A percentile compares a stretch with the other conserved stretches of the same genome.
phyloP scores from a whole-genome alignment of 352 stramenopile genomes.

The Globisporangium spiculum region DNA sequence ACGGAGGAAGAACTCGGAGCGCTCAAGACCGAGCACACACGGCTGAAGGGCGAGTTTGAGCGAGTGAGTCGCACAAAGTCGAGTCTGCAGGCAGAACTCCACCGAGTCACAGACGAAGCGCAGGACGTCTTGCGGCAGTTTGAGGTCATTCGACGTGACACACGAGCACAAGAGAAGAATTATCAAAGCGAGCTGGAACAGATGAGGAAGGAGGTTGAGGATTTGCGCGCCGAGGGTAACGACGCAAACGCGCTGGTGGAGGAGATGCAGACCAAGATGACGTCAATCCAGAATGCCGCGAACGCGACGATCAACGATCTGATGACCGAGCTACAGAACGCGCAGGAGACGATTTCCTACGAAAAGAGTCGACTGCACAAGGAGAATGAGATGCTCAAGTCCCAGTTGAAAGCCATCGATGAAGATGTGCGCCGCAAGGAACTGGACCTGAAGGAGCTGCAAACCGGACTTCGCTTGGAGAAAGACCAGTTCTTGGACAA shows the following conservation, averaged over 20 bases:
- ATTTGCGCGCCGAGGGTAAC: slow-evolving; percentile 31
- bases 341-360: slow-evolving; percentile 49
- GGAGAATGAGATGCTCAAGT: slow-evolving; percentile 39
- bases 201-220: slow-evolving; percentile 49
- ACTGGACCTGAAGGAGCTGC: slow-evolving; percentile 34
- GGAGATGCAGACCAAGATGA: slow-evolving; percentile 65
- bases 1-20: slow-evolving; percentile 29
- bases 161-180: slow-evolving; percentile 41
- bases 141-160: slow-evolving; percentile 60
- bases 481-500: slow-evolving; percentile 26
- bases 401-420: slow-evolving; percentile 38
- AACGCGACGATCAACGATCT: slow-evolving; percentile 82
- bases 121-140: slow-evolving; percentile 58
- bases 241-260: slow-evolving; percentile 42
- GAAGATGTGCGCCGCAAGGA: slow-evolving; percentile 48
- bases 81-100: slow-evolving; percentile 52
- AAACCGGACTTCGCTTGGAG: slow-evolving; percentile 24
- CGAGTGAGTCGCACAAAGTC: slow-evolving; percentile 37
- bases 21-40: slow-evolving; percentile 21
- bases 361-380: slow-evolving; percentile 54
- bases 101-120: slow-evolving; percentile 47
- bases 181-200: slow-evolving; percentile 37
- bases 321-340: slow-evolving; percentile 51
- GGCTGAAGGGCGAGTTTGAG: slow-evolving; percentile 44
- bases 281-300: slow-evolving; percentile 64